Conservation (phyloP, 306 rosid genomes). For the Citrullus amarus region DNA sequence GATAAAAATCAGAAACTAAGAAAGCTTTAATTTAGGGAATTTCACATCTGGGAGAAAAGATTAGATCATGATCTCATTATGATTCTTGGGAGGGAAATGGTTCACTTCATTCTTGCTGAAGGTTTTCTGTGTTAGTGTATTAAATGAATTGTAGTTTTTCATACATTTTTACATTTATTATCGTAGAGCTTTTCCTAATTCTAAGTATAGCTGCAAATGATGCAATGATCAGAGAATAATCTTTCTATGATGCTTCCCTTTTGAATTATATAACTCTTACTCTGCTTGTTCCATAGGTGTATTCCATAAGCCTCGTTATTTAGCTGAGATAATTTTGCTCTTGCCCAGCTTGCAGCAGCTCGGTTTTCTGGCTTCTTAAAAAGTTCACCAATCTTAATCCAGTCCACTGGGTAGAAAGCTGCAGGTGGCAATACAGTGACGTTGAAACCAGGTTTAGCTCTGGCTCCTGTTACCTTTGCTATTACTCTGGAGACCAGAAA, state of each 20-base stretch:
- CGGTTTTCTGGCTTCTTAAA: constrained; percentile 32
- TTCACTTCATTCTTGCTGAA: neutral
- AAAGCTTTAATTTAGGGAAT: neutral
- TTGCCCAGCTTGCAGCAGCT: constrained; percentile 37
- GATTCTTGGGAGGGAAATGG: neutral
- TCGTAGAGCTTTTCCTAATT: neutral
- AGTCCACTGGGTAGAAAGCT: constrained; percentile 60
- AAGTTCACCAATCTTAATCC: constrained; percentile 38
- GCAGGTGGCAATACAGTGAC: constrained; percentile 34
- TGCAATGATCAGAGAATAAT: constrained; percentile 37
- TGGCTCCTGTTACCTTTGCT: constrained; percentile 13
- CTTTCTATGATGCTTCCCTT: constrained; percentile 53
- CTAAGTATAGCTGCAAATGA: constrained; percentile 24
- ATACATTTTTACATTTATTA: neutral
- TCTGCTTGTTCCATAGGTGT: constrained; percentile 71
- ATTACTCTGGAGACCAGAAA: constrained; percentile 74
- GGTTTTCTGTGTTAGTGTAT: neutral
- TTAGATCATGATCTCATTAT: neutral
- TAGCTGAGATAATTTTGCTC: constrained; percentile 37
- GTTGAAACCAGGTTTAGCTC: constrained; percentile 18
- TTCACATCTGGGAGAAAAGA: neutral
- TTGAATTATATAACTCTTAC: constrained; percentile 39
- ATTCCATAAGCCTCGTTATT: constrained; percentile 40
- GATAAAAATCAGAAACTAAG: neutral
- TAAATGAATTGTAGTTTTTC: neutral